Evolutionary conservation across 169 alveolate species (phyloP).

Genomic region (Plasmodium chabaudi): DNA sequence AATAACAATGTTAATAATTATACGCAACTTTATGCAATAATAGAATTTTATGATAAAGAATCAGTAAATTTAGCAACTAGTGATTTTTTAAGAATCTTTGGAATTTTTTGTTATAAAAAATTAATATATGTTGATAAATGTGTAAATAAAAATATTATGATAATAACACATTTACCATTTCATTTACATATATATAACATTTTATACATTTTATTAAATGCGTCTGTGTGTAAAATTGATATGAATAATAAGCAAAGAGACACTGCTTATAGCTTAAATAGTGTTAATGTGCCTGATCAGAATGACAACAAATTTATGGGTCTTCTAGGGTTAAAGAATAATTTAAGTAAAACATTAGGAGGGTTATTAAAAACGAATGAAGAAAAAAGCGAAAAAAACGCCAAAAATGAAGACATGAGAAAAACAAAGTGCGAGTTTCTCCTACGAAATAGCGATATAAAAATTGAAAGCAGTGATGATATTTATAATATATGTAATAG

Average conservation of each 20-base stretch:
- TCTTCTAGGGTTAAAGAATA: background rate
- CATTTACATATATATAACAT: conserved; percentile 52
- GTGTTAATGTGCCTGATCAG: background rate
- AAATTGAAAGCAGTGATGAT: conserved; percentile 32
- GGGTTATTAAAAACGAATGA: background rate
- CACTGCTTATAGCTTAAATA: background rate
- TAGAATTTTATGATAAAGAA: conserved; percentile 52
- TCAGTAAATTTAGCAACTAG: conserved; percentile 58
- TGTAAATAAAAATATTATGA: conserved; percentile 58
- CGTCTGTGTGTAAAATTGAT: conserved; percentile 26
- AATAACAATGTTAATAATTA: conserved; percentile 16
- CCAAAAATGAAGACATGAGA: background rate
- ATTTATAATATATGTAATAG: background rate
- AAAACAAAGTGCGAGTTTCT: conserved; percentile 25
- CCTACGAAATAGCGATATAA: conserved; percentile 49
- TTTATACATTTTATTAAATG: conserved; percentile 48
- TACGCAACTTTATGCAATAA: conserved; percentile 50
- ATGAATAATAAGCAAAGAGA: background rate
- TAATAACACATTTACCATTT: conserved; percentile 70
- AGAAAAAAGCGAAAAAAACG: background rate
- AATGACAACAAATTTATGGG: too few relatives aligned
- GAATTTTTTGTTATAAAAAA: conserved; percentile 65
- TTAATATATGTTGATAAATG: conserved; percentile 75
- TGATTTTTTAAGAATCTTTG: conserved; percentile 67
- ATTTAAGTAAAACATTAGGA: background rate